Base-by-base conservation (phyloP, 371 early-diverging fungal species). In the Blakeslea trispora region DNA sequence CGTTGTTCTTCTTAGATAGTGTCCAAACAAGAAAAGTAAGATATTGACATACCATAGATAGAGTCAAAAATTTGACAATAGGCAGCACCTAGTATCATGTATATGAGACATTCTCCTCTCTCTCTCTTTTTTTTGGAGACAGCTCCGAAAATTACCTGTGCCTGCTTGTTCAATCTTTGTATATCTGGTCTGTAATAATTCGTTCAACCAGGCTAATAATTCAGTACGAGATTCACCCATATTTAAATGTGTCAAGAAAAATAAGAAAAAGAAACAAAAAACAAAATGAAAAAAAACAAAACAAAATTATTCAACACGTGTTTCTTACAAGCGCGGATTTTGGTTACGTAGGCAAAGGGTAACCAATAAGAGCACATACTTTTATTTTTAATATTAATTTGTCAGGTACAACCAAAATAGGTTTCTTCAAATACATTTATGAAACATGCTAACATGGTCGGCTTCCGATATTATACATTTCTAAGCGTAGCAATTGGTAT, bases 131-230 rank as follows among this genome's bases (percentile, higher is more conserved):
- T 24, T 43, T 50, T 54, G 49, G 18, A 21, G 22, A 23, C 21
- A 28, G 8, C 14, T 44, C 43, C 35, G 13, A 34, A 15, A 17
- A 4, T 50, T 86, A 90, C 94, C 94, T 63, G 93, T 86, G 42
- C 98, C 97, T 50, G 90, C 85, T 67, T 96, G 95, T 73, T 97
- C 97, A 34, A 97, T 76, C 67, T 95, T 96, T 55, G 93, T 91
- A 72, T 92, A 91, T 63, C 79, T 90, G 45, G 92, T 74, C 54
- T 90, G 90, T 37, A 92, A 80, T 22, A 96, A 83, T 52, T 93
- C 93, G 70, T 96, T 97, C 53, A 95, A 55, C 98, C 98, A 96
- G 39, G 85, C 86, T 19, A 97, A 67, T 32, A 98, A 82, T 65
- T 95, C 96, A 37, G 81, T 87, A 68, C 97, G 82, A 57, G 88